Evolutionary conservation across 2,329 filamentous ascomycete species (phyloP), one percentile per base, ranked within the genome.

Genomic region (Diaporthe nobilis): DNA sequence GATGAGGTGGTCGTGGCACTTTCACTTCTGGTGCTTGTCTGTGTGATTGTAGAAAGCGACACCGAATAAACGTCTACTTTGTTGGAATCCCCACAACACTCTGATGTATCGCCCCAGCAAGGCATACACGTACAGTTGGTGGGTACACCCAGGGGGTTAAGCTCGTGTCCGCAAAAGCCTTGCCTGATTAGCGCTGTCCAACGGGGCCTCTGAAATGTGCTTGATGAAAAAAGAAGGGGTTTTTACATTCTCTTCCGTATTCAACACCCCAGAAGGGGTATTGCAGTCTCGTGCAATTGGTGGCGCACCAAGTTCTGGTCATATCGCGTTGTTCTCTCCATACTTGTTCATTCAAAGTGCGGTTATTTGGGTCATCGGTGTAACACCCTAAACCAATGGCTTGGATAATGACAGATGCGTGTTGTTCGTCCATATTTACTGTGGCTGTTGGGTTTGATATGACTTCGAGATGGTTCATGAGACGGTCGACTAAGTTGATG

Each of bases 61-160:
- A 37, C 20, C n/a, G 15, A 28, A 34, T 17, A 55, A 10, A 70
- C 10, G n/a, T n/a, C 15, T 28, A 70, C 13, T 17, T 10, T 20
- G 17, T 70, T 13, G 2, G 47, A 55, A 8, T 13, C 34, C n/a
- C 65, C 49, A 53, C 65, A 70, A 49, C 65, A 70, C n/a, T 70
- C 4, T 7, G 49, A 31, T 22, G n/a, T 2, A 31, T 70, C 8
- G 10, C 47, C 65, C 34, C 9, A 31, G 65, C 47, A 70, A 1
- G 47, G 15, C 34, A 28, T 39, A 51, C 65, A 70, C 1, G 47
- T 25, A 13, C 22, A 6, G 22, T 25, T 10, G 4, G 47, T 55
- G 13, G 4, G 15, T 15, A 13, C 15, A 7, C 47, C 65, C 17
- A 34, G 17, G 34, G 31, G 31, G 42, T 20, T 49, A 3, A 65